Evolutionary conservation across 495 filamentous ascomycete genomes (phyloP), one percentile per base, ranked within the genome.

Genomic region (Daldinia concentrica): DNA sequence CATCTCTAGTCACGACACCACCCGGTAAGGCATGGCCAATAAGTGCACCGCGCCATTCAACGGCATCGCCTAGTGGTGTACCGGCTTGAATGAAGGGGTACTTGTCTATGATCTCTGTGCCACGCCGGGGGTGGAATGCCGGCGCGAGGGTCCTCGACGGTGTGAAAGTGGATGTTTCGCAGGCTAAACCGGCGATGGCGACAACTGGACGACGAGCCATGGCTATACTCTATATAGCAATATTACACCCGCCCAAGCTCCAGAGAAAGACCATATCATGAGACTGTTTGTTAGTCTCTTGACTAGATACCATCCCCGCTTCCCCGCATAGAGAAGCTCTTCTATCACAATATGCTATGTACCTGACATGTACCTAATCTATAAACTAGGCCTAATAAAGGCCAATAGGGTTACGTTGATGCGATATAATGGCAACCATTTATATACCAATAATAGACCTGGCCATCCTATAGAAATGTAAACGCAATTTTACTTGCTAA

Each of bases 1-100:
- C 82, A 17, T 73, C 76, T 34, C 81, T 76, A 1, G 81, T 81
- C 9, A 87, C 86, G 1, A 85, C 71, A 1, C 86, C 86, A 1
- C 86, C 86, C 0, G 86, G 86, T 0, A 88, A 77, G 1, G 86
- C 86, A 61, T 87, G 84, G 9, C 86, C 86, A 54, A 85, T 86
- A 1, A 88, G 76, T 6, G 82, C 81, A 3, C 86, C 86, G 34
- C 78, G 78, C 86, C 86, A 88, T 19, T 81, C 71, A 0, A 80
- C 85, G 5, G 77, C 77, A 2, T 79, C 67, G 7, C 79, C 84
- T 3, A 87, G 80, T 1, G 73, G 63, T 3, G 79, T 83, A 6
- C 78, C 81, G 0, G 75, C 63, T 14, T 82, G 78, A 0, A 86
- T 68, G 64, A 87, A 87, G 9, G 76, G 48, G 71, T 87, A 85